Percentiles rank a stretch among this genome's conserved stretches.
Conservation (phyloP, 192 early-diverging fungal genomes). For the Backusella sp. region DNA sequence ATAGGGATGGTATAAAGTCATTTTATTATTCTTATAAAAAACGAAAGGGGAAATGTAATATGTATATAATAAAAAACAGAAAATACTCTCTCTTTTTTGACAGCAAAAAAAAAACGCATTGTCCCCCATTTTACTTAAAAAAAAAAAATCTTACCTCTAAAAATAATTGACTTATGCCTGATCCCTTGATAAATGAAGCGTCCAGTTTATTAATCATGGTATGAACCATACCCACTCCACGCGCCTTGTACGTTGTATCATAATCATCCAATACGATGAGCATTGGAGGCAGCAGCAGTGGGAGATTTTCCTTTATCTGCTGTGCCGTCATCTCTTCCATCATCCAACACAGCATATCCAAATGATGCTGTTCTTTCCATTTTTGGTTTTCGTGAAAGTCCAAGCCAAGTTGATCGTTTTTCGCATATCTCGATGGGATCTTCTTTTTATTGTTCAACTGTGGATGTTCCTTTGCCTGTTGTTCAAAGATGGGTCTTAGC, state of each 20-base stretch:
- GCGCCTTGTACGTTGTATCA: slow-evolving; percentile 20
- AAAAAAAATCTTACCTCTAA: slow-evolving; percentile 17
- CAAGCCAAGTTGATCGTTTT: not conserved
- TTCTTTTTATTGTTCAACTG: not conserved
- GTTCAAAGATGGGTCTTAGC: slow-evolving; percentile 15
- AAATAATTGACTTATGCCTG: slow-evolving; percentile 22
- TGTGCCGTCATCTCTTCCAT: not conserved
- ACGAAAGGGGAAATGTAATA: not conserved
- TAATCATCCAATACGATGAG: slow-evolving; percentile 25
- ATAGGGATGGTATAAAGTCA: not conserved
- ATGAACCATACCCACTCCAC: slow-evolving; percentile 15
- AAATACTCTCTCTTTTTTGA: not conserved
- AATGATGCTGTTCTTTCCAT: not conserved
- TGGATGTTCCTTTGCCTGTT: slow-evolving; percentile 11
- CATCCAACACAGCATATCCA: slow-evolving; percentile 22
- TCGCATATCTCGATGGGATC: not conserved
- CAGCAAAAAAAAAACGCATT: not conserved
- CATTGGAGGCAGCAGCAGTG: slow-evolving; percentile 13
- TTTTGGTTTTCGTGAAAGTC: slow-evolving; percentile 17
- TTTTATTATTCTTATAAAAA: not conserved
- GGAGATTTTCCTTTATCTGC: slow-evolving; percentile 8
- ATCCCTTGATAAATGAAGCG: not conserved
- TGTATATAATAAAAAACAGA: not conserved
- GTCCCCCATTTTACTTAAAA: not conserved
- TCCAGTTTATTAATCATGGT: slow-evolving; percentile 19